These are phyloP conservation scores for Neurospora pannonica DNA, from an alignment of 495 filamentous ascomycete species.

Conservation along the genomic window DNA sequence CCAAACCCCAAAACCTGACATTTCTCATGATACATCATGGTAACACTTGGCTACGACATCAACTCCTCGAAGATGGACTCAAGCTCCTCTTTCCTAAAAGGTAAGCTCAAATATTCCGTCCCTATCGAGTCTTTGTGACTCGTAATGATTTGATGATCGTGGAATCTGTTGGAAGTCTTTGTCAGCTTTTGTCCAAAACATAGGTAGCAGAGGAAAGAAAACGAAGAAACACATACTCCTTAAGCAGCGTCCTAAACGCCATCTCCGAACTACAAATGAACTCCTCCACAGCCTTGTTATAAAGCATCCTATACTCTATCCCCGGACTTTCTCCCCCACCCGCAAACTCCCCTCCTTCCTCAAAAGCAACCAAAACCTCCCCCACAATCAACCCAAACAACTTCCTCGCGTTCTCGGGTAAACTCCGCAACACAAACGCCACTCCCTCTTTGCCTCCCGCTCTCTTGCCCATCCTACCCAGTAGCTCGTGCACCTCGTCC, in stretches of 20 bases:
- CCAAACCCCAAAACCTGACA: background rate
- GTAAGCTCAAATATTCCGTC: constrained; percentile 75
- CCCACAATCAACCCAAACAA: constrained; percentile 75
- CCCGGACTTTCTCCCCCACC: constrained; percentile 32
- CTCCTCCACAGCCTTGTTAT: constrained; percentile 91
- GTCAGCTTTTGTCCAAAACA: constrained; percentile 14
- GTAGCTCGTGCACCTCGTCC: constrained; percentile 74
- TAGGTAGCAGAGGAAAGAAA: background rate
- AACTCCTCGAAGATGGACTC: constrained; percentile 84
- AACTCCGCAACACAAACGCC: constrained; percentile 74
- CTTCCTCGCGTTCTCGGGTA: constrained; percentile 85
- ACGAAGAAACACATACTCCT: constrained; percentile 54
- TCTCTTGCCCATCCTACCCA: constrained; percentile 73
- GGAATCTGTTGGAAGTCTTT: constrained; percentile 49
- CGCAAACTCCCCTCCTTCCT: constrained; percentile 26
- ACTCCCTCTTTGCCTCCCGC: constrained; percentile 89
- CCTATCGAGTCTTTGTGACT: constrained; percentile 77
- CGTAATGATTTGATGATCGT: constrained; percentile 94
- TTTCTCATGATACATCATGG: background rate
- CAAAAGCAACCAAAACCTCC: constrained; percentile 68
- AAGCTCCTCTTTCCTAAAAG: constrained; percentile 79
- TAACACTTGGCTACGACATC: too few relatives aligned
- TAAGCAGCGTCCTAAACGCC: constrained; percentile 84
- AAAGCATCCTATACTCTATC: constrained; percentile 82
- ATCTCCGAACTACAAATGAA: constrained; percentile 96